These are phyloP conservation scores for Volvox africanus DNA, from an alignment of 139 green algal species.

Conservation along the genomic window DNA sequence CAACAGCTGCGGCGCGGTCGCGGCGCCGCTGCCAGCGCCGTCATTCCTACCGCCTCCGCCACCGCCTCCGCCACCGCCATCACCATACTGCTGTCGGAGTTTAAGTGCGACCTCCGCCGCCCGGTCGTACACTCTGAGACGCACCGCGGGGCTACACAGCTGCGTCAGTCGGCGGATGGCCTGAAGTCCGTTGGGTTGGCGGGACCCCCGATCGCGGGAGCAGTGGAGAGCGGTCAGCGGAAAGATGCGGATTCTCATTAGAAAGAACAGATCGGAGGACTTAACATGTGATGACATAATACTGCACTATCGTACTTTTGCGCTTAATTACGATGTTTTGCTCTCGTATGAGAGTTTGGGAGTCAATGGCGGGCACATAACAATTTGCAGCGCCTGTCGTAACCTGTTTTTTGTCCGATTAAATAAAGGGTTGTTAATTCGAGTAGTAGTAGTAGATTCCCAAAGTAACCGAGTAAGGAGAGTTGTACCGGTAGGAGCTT, in stretches of 20 bases:
- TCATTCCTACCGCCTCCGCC: not conserved
- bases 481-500: too few species aligned
- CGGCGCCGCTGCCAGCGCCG: not conserved
- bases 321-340: too few species aligned
- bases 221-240: not conserved
- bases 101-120: not conserved
- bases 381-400: too few species aligned
- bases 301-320: too few species aligned
- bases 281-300: not conserved
- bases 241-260: not conserved
- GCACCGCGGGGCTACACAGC: not conserved
- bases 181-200: not conserved
- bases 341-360: too few species aligned
- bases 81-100: not conserved
- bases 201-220: not conserved
- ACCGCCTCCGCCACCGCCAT: not conserved
- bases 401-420: too few species aligned
- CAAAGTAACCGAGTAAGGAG: too few species aligned
- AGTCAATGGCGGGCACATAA: too few species aligned
- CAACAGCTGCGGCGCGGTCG: not conserved
- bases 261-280: not conserved
- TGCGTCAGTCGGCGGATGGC: constrained; percentile 8
- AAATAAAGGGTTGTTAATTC: too few species aligned
- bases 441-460: too few species aligned
- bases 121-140: not conserved